phyloP scores from a whole-genome alignment of 1,284 basidiomycete genomes.

The Filobasidium uniguttulatum region DNA sequence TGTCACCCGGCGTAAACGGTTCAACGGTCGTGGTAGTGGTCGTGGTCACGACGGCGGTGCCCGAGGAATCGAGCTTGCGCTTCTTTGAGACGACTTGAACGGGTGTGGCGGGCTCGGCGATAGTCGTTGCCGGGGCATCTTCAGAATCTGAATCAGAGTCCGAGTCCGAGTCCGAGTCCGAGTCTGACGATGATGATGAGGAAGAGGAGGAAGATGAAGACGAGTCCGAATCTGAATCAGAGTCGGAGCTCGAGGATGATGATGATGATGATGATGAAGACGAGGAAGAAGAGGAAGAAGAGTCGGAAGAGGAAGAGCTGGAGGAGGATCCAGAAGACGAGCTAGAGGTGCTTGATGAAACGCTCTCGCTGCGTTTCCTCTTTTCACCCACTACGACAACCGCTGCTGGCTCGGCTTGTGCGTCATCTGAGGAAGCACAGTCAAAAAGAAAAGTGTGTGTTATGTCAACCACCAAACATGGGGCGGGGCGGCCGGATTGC shows the following conservation, averaged over 20 bases:
- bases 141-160: slow-evolving; percentile 22
- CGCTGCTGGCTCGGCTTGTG: slow-evolving; percentile 4
- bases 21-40: slow-evolving; percentile 13
- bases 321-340: slow-evolving; percentile 21
- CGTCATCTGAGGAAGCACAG: too few species aligned
- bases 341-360: slow-evolving; percentile 23
- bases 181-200: slow-evolving; percentile 2
- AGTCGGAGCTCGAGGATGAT: slow-evolving; percentile 18
- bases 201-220: slow-evolving; percentile 18
- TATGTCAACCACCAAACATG: too few species aligned
- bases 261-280: slow-evolving; percentile 16
- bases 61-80: slow-evolving; percentile 18
- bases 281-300: slow-evolving; percentile 13
- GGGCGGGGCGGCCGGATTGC: too few species aligned
- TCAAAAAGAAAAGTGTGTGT: too few species aligned
- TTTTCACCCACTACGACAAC: slow-evolving; percentile 5
- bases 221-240: slow-evolving; percentile 20
- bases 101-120: slow-evolving; percentile 8
- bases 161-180: slow-evolving; percentile 21
- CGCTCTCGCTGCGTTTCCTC: slow-evolving; percentile 22
- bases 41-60: slow-evolving; percentile 11
- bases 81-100: slow-evolving; percentile 8
- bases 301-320: slow-evolving; percentile 18
- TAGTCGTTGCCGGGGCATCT: slow-evolving; percentile 11
- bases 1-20: slow-evolving; percentile 8